These are phyloP conservation scores for Ustilago crameri DNA, from an alignment of 1,284 basidiomycete genomes.

Conservation along the genomic window DNA sequence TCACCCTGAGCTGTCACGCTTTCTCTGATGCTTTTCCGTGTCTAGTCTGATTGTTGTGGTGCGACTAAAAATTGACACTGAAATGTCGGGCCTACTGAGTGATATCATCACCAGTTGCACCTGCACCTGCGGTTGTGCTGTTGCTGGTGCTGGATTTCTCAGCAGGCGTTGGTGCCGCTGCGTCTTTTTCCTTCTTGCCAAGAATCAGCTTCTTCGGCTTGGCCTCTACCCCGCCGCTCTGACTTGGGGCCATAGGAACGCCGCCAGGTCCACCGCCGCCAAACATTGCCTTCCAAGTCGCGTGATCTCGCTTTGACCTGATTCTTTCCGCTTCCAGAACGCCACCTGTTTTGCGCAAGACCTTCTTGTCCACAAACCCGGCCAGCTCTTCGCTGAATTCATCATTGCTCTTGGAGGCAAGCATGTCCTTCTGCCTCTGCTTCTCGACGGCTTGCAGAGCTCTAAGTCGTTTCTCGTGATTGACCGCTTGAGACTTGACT, in stretches of 20 bases:
- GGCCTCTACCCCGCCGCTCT: constrained; percentile 15
- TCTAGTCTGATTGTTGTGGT: too few relatives aligned
- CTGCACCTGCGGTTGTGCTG: constrained; percentile 2
- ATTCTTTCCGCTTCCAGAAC: constrained; percentile 62
- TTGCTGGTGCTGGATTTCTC: constrained; percentile 4
- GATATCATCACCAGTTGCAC: constrained; percentile 17
- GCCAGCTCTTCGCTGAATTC: constrained; percentile 66
- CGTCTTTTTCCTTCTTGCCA: constrained; percentile 23
- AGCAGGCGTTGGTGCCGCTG: constrained; percentile 2
- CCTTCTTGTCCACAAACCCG: constrained; percentile 65
- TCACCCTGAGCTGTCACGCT: not conserved
- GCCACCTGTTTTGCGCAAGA: constrained; percentile 64
- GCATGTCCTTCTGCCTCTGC: constrained; percentile 58
- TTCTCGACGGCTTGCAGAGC: constrained; percentile 64
- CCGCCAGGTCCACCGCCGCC: constrained; percentile 52
- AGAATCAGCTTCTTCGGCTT: constrained; percentile 52
- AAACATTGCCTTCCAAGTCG: constrained; percentile 64
- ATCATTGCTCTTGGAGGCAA: constrained; percentile 53
- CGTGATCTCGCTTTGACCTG: constrained; percentile 62
- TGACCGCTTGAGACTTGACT: constrained; percentile 63
- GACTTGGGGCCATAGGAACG: constrained; percentile 24
- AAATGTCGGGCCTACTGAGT: constrained; percentile 2
- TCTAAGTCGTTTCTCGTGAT: constrained; percentile 66
- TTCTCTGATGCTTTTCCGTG: too few relatives aligned
- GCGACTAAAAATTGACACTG: not conserved